These are phyloP conservation scores for Onygenales sp. DNA, from an alignment of 2,329 filamentous ascomycete genomes.

Conservation along the genomic window DNA sequence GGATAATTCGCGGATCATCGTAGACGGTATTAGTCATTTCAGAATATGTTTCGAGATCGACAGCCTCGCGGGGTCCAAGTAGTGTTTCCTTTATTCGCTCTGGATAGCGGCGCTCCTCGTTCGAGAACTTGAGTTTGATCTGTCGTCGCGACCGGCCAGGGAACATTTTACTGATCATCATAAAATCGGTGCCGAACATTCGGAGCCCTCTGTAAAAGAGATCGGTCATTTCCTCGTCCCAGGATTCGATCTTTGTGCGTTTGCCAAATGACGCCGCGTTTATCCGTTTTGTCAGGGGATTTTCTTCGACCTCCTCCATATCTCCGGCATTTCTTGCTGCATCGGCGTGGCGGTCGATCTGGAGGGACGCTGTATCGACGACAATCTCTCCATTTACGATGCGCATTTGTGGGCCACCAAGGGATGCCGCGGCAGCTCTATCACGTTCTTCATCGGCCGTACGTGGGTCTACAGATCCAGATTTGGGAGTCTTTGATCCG, in stretches of 20 bases:
- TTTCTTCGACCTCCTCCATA: constrained; percentile 37
- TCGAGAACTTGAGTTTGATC: constrained; percentile 55
- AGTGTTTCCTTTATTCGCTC: constrained; percentile 44
- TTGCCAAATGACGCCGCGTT: constrained; percentile 39
- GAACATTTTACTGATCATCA: constrained; percentile 55
- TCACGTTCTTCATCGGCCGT: constrained; percentile 20
- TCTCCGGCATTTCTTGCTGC: constrained; percentile 39
- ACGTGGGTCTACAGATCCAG: constrained; percentile 10
- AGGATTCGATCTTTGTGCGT: constrained; percentile 44
- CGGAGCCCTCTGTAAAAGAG: constrained; percentile 53
- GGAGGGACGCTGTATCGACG: constrained; percentile 42
- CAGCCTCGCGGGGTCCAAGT: constrained; percentile 33
- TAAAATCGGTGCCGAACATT: constrained; percentile 58
- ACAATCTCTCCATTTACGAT: constrained; percentile 51
- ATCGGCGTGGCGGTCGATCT: constrained; percentile 47
- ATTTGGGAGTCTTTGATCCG: not conserved
- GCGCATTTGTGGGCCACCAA: constrained; percentile 39
- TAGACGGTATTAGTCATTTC: constrained; percentile 37
- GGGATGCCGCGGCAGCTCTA: constrained; percentile 16
- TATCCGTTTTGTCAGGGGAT: constrained; percentile 37
- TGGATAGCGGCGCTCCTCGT: constrained; percentile 50
- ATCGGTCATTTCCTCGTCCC: constrained; percentile 50
- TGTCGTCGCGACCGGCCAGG: constrained; percentile 49
- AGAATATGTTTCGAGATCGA: constrained; percentile 36
- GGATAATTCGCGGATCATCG: constrained; percentile 30